A percentile compares a stretch with the other conserved stretches of the same genome.
Conservation (phyloP, 768 basidiomycete species). For the Suillus subalutaceus region DNA sequence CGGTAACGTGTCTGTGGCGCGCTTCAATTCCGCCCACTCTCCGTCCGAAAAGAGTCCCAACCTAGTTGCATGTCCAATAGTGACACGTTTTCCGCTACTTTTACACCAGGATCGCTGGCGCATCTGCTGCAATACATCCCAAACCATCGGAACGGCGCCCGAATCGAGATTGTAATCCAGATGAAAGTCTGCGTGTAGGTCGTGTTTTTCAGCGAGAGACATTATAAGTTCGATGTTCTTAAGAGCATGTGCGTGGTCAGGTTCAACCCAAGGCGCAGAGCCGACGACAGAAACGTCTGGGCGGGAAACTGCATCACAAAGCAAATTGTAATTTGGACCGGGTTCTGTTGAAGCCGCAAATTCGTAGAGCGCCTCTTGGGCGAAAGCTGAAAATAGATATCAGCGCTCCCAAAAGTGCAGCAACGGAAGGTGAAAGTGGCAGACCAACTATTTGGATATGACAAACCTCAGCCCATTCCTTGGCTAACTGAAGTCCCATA, state of each 20-base stretch:
- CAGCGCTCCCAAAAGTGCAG: neutral
- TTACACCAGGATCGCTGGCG: slow-evolving; percentile 32
- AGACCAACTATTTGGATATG: slow-evolving; percentile 62
- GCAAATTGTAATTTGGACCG: slow-evolving; percentile 48
- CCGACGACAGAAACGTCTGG: slow-evolving; percentile 54
- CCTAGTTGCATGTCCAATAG: slow-evolving; percentile 64
- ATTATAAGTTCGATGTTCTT: slow-evolving; percentile 57
- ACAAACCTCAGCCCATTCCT: slow-evolving; percentile 48
- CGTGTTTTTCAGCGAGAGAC: slow-evolving; percentile 41
- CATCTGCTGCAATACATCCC: slow-evolving; percentile 51
- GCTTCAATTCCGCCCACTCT: slow-evolving; percentile 49
- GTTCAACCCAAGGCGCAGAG: slow-evolving; percentile 69
- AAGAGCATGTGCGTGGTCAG: slow-evolving; percentile 46
- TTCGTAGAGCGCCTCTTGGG: slow-evolving; percentile 59
- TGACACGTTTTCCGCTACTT: slow-evolving; percentile 38
- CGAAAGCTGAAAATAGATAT: slow-evolving; percentile 47
- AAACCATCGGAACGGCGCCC: slow-evolving; percentile 52
- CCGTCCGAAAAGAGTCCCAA: slow-evolving; percentile 50
- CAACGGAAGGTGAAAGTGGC: slow-evolving; percentile 8
- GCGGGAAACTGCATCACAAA: slow-evolving; percentile 43
- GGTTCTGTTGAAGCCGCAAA: slow-evolving; percentile 36
- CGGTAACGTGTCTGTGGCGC: slow-evolving; percentile 42
- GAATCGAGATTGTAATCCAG: slow-evolving; percentile 67
- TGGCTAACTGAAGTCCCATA: slow-evolving; percentile 49
- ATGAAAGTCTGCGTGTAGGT: slow-evolving; percentile 62